Evolutionary conservation across 202 grass and related monocot genomes (phyloP).

Genomic region (Bolboschoenoplectus hybrid): DNA sequence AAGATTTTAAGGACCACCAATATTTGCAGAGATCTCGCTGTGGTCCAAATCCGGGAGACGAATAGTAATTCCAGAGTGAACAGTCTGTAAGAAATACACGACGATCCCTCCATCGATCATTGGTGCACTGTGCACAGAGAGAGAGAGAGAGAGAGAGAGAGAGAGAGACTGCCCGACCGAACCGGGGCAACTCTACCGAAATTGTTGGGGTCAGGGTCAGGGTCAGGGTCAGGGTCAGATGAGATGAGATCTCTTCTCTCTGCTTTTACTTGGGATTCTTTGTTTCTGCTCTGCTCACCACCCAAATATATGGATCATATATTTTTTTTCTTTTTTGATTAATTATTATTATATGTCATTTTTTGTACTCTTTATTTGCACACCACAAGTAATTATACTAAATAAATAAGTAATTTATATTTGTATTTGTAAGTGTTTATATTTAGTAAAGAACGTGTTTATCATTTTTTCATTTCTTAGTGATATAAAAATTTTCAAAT

Average conservation of each 20-base stretch:
- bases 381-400: no score
- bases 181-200: background rate
- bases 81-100: background rate
- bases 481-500: no score
- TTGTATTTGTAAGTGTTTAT: no score
- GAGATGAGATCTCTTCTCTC: constrained; percentile 10
- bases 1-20: constrained; percentile 12
- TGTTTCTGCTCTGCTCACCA: background rate
- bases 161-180: background rate
- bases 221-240: background rate
- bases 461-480: no score
- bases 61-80: background rate
- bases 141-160: background rate
- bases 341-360: background rate
- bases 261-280: background rate
- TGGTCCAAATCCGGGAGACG: constrained; percentile 25
- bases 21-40: background rate
- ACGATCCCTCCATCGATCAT: background rate
- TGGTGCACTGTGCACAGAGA: background rate
- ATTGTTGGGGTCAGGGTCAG: background rate
- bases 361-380: no score
- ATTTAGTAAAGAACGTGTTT: no score
- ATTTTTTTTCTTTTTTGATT: no score
- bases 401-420: no score
- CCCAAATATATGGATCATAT: no score